Evolutionary conservation across 2,329 filamentous ascomycete species (phyloP).

Genomic region (Fusarium brachygibbosum): DNA sequence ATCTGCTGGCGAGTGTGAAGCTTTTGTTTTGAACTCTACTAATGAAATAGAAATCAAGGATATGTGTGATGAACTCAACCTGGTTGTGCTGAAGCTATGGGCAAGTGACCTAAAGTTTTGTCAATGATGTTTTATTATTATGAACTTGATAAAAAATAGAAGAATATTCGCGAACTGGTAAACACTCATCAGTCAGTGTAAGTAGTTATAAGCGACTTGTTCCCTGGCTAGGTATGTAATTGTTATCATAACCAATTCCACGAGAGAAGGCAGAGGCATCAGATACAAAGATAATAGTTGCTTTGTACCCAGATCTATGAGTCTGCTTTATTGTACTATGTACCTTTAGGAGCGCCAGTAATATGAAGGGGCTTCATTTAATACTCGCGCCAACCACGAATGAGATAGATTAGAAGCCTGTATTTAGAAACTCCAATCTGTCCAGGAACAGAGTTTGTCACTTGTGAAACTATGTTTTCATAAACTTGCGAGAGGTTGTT

Average conservation of each 20-base stretch:
- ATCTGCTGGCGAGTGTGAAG: not conserved
- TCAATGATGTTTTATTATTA: not conserved
- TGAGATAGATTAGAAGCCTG: no score
- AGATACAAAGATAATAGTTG: not conserved
- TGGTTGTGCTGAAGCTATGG: not conserved
- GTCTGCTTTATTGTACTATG: no score
- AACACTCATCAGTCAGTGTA: not conserved
- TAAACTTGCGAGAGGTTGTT: no score
- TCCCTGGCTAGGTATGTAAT: no score
- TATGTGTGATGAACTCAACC: not conserved
- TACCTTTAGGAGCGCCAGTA: no score
- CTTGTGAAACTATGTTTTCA: no score
- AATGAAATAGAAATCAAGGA: not conserved
- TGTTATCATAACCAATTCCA: not conserved
- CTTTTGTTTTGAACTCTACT: not conserved
- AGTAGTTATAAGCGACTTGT: not conserved
- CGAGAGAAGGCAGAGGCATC: not conserved
- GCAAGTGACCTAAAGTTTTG: not conserved
- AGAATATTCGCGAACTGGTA: not conserved
- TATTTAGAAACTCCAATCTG: no score
- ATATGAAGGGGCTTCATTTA: no score
- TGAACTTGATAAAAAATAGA: not conserved
- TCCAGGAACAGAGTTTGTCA: no score
- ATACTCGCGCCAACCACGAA: no score
- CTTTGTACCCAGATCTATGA: no score